These are phyloP conservation scores for Fusarium gaditjirri DNA, from an alignment of 2,329 filamentous ascomycete species.

Conservation along the genomic window DNA sequence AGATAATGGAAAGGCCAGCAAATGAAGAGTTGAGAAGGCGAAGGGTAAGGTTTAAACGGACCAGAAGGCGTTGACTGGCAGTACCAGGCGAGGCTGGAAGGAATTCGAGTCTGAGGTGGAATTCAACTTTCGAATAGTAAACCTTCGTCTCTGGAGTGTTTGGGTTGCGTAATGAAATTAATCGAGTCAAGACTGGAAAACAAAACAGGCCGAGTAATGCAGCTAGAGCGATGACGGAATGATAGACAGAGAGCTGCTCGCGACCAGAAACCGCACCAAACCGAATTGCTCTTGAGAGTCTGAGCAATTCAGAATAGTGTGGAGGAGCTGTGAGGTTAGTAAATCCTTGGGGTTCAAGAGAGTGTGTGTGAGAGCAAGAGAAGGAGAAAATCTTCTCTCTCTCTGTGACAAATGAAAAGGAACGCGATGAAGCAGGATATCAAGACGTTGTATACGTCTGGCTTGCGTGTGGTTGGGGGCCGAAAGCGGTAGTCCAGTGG, in stretches of 20 bases:
- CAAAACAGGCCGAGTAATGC: neutral
- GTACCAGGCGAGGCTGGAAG: slow-evolving; percentile 10
- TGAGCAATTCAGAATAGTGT: neutral
- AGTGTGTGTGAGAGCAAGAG: slow-evolving; percentile 15
- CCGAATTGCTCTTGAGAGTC: slow-evolving; percentile 2
- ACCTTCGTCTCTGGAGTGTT: neutral
- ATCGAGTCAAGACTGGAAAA: slow-evolving; percentile 9
- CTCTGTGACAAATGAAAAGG: slow-evolving; percentile 23
- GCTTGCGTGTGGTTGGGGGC: slow-evolving; percentile 47
- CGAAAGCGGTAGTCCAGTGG: slow-evolving; percentile 43
- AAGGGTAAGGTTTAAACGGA: slow-evolving; percentile 19
- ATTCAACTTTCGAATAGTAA: slow-evolving; percentile 28
- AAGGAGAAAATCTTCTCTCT: slow-evolving; percentile 26
- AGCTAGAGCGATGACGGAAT: slow-evolving; percentile 28
- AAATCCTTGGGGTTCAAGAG: slow-evolving; percentile 17
- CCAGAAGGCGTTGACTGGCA: slow-evolving; percentile 20
- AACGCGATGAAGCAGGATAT: slow-evolving; percentile 37
- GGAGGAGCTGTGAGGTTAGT: slow-evolving; percentile 30
- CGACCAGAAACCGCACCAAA: neutral
- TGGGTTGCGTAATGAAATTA: neutral
- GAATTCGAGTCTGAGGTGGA: slow-evolving; percentile 9
- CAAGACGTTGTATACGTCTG: slow-evolving; percentile 41
- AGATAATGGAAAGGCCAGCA: slow-evolving; percentile 17
- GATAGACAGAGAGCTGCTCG: slow-evolving; percentile 3
- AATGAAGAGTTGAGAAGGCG: slow-evolving; percentile 15